phyloP scores from a whole-genome alignment of 2,329 filamentous ascomycete genomes.

The Colletotrichum ledebouriae region DNA sequence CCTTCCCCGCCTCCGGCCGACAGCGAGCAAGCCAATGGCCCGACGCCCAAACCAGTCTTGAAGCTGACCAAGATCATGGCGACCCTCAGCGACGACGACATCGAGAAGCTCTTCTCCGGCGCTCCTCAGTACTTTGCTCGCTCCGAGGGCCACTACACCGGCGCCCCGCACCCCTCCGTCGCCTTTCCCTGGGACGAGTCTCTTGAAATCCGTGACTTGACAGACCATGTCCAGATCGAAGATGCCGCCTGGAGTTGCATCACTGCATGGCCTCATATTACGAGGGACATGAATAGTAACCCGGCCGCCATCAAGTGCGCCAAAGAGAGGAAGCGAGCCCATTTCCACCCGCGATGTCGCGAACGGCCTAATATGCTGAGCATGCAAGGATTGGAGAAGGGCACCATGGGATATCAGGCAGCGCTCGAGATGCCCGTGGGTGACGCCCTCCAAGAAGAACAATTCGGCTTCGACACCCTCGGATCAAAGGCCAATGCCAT shows the following conservation, averaged over 20 bases:
- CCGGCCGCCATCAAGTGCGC: conserved; percentile 58
- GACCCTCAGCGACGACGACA: conserved; percentile 68
- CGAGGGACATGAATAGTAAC: conserved; percentile 62
- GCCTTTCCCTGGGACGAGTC: conserved; percentile 77
- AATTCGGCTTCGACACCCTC: conserved; percentile 70
- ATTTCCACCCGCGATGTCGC: conserved; percentile 70
- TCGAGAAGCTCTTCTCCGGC: conserved; percentile 81
- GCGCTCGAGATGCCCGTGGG: conserved; percentile 75
- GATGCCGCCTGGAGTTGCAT: conserved; percentile 73
- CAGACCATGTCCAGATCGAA: conserved; percentile 74
- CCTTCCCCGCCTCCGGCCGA: conserved; percentile 64
- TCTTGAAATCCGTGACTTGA: conserved; percentile 72
- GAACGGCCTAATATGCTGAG: conserved; percentile 80
- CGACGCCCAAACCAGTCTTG: conserved; percentile 59
- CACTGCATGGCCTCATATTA: conserved; percentile 74
- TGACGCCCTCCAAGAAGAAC: conserved; percentile 74
- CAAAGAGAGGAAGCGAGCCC: conserved; percentile 62
- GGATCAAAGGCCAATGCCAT: conserved; percentile 68
- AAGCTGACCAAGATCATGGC: conserved; percentile 71
- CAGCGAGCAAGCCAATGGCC: conserved; percentile 56
- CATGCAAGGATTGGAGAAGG: conserved; percentile 78
- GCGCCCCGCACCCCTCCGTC: conserved; percentile 72
- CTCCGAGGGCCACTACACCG: conserved; percentile 70
- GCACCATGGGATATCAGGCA: conserved; percentile 77
- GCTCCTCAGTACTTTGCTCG: conserved; percentile 79